Evolutionary conservation across 768 basidiomycete genomes (phyloP).

Genomic region (Crassisporium funariophilum): DNA sequence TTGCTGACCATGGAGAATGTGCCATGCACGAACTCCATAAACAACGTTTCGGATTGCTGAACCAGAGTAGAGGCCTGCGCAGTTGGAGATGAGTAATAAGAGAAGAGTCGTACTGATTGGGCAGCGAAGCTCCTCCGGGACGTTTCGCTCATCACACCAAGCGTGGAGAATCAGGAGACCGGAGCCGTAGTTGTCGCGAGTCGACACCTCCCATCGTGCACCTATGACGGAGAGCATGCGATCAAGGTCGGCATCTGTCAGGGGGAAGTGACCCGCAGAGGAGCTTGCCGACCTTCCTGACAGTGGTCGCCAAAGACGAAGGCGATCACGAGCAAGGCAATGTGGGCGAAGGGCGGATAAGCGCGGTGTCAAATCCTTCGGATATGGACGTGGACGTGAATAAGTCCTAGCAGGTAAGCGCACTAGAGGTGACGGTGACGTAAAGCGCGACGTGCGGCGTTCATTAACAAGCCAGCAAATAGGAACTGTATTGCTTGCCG

Average conservation of each 20-base stretch:
- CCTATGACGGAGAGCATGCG: slow-evolving; percentile 23
- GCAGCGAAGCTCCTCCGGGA: slow-evolving; percentile 26
- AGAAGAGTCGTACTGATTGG: slow-evolving; percentile 25
- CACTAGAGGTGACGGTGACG: neutral
- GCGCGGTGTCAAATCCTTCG: slow-evolving; percentile 8
- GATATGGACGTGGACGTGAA: neutral
- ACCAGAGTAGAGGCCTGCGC: slow-evolving; percentile 29
- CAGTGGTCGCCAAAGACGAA: slow-evolving; percentile 1
- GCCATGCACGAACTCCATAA: slow-evolving; percentile 33
- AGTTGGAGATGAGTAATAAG: slow-evolving; percentile 14
- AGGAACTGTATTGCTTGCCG: no score
- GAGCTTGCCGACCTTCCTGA: neutral
- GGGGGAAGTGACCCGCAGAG: neutral
- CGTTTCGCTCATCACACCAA: neutral
- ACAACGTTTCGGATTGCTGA: slow-evolving; percentile 31
- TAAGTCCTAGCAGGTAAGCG: neutral
- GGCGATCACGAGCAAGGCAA: slow-evolving; percentile 23
- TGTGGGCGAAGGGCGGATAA: slow-evolving; percentile 24
- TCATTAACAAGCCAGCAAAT: no score
- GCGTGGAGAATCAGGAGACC: slow-evolving; percentile 6
- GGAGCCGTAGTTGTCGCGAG: slow-evolving; percentile 1
- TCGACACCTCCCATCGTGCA: slow-evolving; percentile 11
- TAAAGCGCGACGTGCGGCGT: no score
- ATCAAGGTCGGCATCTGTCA: neutral
- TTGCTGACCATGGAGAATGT: slow-evolving; percentile 28